A percentile compares a stretch with the other conserved stretches of the same genome.
Evolutionary conservation across 129 eudicot genomes (phyloP).

Genomic region (Scalesia atractyloides): DNA sequence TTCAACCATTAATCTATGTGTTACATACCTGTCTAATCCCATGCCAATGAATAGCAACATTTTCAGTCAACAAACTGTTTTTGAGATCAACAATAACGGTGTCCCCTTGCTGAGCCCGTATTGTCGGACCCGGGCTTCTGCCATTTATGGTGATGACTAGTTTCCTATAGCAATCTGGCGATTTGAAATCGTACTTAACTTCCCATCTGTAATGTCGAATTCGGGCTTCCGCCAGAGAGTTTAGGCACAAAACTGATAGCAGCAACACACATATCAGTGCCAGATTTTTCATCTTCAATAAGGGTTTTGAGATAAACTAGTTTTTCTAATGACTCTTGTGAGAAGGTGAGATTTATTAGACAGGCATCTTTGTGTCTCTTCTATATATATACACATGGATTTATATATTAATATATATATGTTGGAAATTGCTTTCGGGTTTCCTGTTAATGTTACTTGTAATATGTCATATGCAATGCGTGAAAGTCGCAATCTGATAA

Average conservation of each 20-base stretch:
- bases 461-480: background rate
- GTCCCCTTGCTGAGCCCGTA: slow-evolving; percentile 65
- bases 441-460: slow-evolving; percentile 6
- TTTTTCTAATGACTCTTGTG: background rate
- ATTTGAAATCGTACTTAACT: slow-evolving; percentile 69
- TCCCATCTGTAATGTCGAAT: slow-evolving; percentile 72
- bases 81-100: slow-evolving; percentile 68
- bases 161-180: slow-evolving; percentile 74
- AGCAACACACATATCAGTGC: slow-evolving; percentile 17
- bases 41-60: slow-evolving; percentile 91
- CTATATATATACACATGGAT: background rate
- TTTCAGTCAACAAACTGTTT: slow-evolving; percentile 78
- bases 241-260: slow-evolving; percentile 25
- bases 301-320: slow-evolving; percentile 1
- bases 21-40: slow-evolving; percentile 80
- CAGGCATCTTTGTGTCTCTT: no score
- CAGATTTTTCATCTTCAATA: background rate
- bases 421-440: slow-evolving; percentile 23
- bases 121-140: slow-evolving; percentile 73
- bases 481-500: slow-evolving; percentile 18
- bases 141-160: slow-evolving; percentile 71
- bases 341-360: slow-evolving; percentile 15
- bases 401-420: background rate
- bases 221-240: slow-evolving; percentile 47
- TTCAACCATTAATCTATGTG: background rate